These are phyloP conservation scores for Artomyces pyxidatus DNA, from an alignment of 768 basidiomycete genomes.

Conservation along the genomic window DNA sequence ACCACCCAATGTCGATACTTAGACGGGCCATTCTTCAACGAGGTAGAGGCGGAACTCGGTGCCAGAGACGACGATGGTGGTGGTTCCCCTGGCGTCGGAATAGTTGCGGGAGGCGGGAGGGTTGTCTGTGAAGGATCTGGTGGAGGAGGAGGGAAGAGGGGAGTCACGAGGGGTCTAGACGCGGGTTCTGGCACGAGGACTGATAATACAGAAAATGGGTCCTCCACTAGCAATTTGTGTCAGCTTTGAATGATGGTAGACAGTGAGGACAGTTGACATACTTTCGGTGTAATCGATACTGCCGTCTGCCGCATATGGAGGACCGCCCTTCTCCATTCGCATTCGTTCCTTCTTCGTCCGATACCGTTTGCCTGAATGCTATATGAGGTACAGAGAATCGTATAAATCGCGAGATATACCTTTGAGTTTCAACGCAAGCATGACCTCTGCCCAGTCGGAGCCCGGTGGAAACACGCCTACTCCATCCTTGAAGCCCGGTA, in stretches of 20 bases:
- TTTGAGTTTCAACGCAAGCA: constrained; percentile 70
- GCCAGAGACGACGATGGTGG: constrained; percentile 5
- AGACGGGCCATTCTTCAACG: constrained; percentile 4
- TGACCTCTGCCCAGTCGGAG: constrained; percentile 63
- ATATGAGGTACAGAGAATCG: background rate
- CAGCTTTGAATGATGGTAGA: constrained; percentile 6
- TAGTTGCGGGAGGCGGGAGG: constrained; percentile 20
- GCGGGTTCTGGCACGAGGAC: constrained; percentile 51
- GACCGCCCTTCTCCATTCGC: constrained; percentile 70
- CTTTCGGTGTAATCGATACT: constrained; percentile 70
- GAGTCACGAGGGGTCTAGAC: constrained; percentile 46
- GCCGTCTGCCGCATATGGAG: constrained; percentile 64
- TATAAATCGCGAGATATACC: constrained; percentile 30
- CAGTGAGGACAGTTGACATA: constrained; percentile 25
- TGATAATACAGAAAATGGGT: constrained; percentile 64
- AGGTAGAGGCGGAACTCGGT: background rate
- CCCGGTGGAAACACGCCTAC: constrained; percentile 63
- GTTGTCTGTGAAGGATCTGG: constrained; percentile 19
- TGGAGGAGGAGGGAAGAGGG: constrained; percentile 37
- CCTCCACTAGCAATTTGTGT: constrained; percentile 49
- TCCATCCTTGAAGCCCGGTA: constrained; percentile 74
- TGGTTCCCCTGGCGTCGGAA: constrained; percentile 23
- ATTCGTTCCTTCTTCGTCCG: constrained; percentile 75
- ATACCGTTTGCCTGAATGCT: constrained; percentile 56
- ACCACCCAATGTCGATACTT: constrained; percentile 58